Percentiles rank a stretch among this genome's conserved stretches.
Conservation (phyloP, 805 yeast species). For the Pichia kluyveri region DNA sequence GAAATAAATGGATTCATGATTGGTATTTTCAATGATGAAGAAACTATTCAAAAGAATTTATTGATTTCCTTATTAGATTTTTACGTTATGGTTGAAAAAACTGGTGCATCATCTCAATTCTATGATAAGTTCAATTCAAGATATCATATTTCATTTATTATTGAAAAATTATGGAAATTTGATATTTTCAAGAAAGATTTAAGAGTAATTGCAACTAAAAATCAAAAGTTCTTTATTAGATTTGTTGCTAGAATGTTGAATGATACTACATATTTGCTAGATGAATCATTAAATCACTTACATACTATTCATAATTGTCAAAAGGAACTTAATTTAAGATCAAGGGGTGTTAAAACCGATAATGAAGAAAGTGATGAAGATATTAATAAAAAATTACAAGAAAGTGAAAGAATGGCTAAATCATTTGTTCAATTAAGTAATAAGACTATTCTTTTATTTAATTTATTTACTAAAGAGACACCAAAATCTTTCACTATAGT, state of each 20-base stretch:
- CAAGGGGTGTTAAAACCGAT: slow-evolving; percentile 24
- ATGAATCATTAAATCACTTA: slow-evolving; percentile 79
- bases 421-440: slow-evolving; percentile 77
- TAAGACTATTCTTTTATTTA: slow-evolving; percentile 72
- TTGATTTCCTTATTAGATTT: slow-evolving; percentile 80
- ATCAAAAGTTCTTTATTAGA: slow-evolving; percentile 79
- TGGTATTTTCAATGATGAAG: slow-evolving; percentile 53
- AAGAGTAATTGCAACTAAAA: slow-evolving; percentile 51
- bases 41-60: slow-evolving; percentile 53
- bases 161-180: slow-evolving; percentile 77
- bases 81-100: slow-evolving; percentile 90
- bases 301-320: slow-evolving; percentile 70
- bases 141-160: slow-evolving; percentile 72
- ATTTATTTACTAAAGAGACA: slow-evolving; percentile 74
- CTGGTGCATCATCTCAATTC: slow-evolving; percentile 91
- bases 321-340: slow-evolving; percentile 48
- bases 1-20: slow-evolving; percentile 64
- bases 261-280: slow-evolving; percentile 85
- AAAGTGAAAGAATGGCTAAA: slow-evolving; percentile 68
- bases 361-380: slow-evolving; percentile 54
- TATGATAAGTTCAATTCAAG: slow-evolving; percentile 93
- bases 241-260: slow-evolving; percentile 92
- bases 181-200: slow-evolving; percentile 62
- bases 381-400: slow-evolving; percentile 41
- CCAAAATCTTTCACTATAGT: slow-evolving; percentile 80